These are phyloP conservation scores for Endocalyx cinctus DNA, from an alignment of 2,329 filamentous ascomycete genomes.

Conservation along the genomic window DNA sequence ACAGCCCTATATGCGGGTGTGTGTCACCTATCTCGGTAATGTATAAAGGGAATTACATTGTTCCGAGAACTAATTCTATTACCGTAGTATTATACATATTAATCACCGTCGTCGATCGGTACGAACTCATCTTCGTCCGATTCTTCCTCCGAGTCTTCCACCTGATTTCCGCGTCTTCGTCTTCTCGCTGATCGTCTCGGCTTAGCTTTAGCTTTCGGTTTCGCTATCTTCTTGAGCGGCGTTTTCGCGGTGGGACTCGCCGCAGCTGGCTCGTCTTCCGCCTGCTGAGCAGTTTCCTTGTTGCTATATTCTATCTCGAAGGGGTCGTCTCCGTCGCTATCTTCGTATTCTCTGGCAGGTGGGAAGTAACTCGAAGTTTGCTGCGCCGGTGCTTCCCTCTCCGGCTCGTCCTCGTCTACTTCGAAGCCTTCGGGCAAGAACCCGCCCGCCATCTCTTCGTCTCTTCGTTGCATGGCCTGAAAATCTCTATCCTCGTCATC, in stretches of 20 bases:
- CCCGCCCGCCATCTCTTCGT: slow-evolving; percentile 55
- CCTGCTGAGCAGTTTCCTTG: slow-evolving; percentile 3
- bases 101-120: slow-evolving; percentile 18
- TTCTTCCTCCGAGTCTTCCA: slow-evolving; percentile 18
- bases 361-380: slow-evolving; percentile 22
- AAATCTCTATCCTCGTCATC: slow-evolving; percentile 15
- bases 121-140: slow-evolving; percentile 18
- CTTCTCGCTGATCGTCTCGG: slow-evolving; percentile 17
- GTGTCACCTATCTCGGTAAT: too few species aligned
- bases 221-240: slow-evolving; percentile 11
- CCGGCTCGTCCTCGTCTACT: slow-evolving; percentile 13
- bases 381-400: slow-evolving; percentile 7
- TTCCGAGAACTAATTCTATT: too few species aligned
- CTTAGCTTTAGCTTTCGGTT: slow-evolving; percentile 20
- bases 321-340: slow-evolving; percentile 20
- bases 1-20: too few species aligned
- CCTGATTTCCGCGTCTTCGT: slow-evolving; percentile 17
- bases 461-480: slow-evolving; percentile 23
- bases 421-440: slow-evolving; percentile 43
- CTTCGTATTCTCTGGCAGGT: slow-evolving; percentile 13
- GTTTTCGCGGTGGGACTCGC: slow-evolving; percentile 11
- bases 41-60: too few species aligned
- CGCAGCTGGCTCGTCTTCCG: slow-evolving; percentile 6
- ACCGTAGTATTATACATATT: too few species aligned
- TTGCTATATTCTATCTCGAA: slow-evolving; percentile 25